A percentile compares a stretch with the other conserved stretches of the same genome.
These are phyloP conservation scores for Caloboletus firmus DNA, from an alignment of 1,284 basidiomycete genomes.

Conservation along the genomic window DNA sequence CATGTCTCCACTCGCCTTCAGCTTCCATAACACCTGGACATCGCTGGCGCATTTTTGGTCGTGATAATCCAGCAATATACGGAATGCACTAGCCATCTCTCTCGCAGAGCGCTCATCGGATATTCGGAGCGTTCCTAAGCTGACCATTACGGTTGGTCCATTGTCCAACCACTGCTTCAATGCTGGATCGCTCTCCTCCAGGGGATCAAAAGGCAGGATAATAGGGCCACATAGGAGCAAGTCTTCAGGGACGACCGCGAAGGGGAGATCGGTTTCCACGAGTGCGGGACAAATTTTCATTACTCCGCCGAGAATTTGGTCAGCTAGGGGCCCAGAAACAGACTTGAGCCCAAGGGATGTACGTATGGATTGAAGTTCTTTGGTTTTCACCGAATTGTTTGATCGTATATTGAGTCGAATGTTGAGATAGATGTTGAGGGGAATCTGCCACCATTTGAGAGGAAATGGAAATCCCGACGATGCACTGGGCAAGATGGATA, in stretches of 20 bases:
- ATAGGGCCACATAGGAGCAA: slow-evolving; percentile 9
- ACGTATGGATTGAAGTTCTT: not conserved
- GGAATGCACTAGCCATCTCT: slow-evolving; percentile 13
- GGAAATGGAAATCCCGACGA: slow-evolving; percentile 6
- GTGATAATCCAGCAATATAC: slow-evolving; percentile 9
- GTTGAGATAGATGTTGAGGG: slow-evolving; percentile 12
- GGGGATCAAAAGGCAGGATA: slow-evolving; percentile 9
- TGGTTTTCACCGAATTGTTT: not conserved
- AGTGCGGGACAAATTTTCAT: slow-evolving; percentile 7
- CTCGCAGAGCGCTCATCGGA: not conserved
- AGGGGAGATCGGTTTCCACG: slow-evolving; percentile 1
- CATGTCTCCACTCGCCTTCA: not conserved
- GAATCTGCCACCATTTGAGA: slow-evolving; percentile 16
- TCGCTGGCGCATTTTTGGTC: not conserved
- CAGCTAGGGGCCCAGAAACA: no score
- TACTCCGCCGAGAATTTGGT: not conserved
- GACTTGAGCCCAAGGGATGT: not conserved
- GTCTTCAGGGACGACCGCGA: not conserved
- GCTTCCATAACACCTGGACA: slow-evolving; percentile 14
- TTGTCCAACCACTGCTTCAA: slow-evolving; percentile 15
- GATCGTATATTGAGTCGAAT: not conserved
- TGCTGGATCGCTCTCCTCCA: slow-evolving; percentile 9
- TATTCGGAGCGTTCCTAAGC: slow-evolving; percentile 4
- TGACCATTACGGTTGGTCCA: slow-evolving; percentile 12
- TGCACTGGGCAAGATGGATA: not conserved